Conservation (phyloP, 495 filamentous ascomycete genomes). For the Pyrenula aspistea region DNA sequence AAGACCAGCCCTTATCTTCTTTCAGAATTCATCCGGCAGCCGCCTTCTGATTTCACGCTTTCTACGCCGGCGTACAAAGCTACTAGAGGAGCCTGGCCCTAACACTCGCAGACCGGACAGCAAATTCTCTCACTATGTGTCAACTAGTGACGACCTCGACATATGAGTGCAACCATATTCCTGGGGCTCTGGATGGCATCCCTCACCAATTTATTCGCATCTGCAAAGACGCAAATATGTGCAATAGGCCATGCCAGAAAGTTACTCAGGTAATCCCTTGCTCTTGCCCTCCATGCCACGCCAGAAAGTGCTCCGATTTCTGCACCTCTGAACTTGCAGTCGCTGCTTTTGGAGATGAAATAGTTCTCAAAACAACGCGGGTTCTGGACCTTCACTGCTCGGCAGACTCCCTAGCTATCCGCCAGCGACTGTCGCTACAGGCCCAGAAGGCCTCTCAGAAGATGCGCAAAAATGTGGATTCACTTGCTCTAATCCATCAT, state of each 20-base stretch:
- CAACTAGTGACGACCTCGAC: background rate
- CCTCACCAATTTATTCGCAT: background rate
- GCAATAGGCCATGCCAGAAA: background rate
- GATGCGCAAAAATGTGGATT: no score
- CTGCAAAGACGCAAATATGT: background rate
- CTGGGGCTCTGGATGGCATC: background rate
- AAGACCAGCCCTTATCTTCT: background rate
- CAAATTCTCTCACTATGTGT: background rate
- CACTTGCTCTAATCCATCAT: no score
- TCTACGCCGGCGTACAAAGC: background rate
- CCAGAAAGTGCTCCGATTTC: background rate
- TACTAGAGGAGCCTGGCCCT: no score
- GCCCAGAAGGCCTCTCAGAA: no score
- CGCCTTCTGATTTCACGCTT: background rate
- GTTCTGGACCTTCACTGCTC: background rate
- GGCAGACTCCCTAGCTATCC: background rate
- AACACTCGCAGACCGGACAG: background rate
- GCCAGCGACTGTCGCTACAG: no score
- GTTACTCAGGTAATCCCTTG: background rate
- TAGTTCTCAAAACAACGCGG: background rate
- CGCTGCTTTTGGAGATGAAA: background rate
- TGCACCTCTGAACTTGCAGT: background rate
- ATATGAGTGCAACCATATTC: background rate
- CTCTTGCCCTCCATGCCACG: background rate
- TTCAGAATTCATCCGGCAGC: background rate